Base-by-base conservation (phyloP, 306 rosid genomes). In the Lablab purpureus region DNA sequence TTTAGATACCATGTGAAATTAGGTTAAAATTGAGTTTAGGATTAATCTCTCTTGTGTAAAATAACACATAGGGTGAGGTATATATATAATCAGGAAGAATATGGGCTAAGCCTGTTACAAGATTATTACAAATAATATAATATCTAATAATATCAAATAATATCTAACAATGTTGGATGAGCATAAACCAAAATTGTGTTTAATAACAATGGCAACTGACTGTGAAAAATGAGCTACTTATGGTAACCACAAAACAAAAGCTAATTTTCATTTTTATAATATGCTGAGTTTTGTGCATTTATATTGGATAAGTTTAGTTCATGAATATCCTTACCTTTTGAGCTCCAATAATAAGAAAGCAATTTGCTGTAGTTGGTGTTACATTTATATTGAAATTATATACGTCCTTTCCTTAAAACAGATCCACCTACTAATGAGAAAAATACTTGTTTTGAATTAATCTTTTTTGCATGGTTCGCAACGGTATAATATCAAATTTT, bases 331-430 rank as follows among this genome's bases (percentile, higher is more conserved):
- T 46, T 45, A 45, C 21, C 4, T 45, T 46, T 25, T 23, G 25
- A 15, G 15, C 25, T 46, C 58, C 25, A n/a, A 18, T 25, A 69
- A 46, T 69, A 25, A 15, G 41, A 69, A 45, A 69, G 25, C 51
- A 46, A 69, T 69, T 50, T 69, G 59, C 74, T n/a, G 23, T 27
- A 46, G 59, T 46, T 69, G 59, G 59, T 46, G 27, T 47, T 27
- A 49, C 56, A 47, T 47, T 68, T 45, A 14, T 43, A 13, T 23
- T 47, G 27, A 27, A 47, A 10, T 27, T 3, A 47, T 60, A 27
- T 25, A 25, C 15, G 51, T 69, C 41, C 59, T 69, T 70, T 28
- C 17, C 11, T n/a, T 47, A 27, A 70, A 70, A 27, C 14, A 47
- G 25, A 47, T 47, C 58, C 25, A 9, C 15, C 17, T 5, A 27